Base-by-base conservation (phyloP, 192 early-diverging fungal species). In the Powellomyces hirtus region DNA sequence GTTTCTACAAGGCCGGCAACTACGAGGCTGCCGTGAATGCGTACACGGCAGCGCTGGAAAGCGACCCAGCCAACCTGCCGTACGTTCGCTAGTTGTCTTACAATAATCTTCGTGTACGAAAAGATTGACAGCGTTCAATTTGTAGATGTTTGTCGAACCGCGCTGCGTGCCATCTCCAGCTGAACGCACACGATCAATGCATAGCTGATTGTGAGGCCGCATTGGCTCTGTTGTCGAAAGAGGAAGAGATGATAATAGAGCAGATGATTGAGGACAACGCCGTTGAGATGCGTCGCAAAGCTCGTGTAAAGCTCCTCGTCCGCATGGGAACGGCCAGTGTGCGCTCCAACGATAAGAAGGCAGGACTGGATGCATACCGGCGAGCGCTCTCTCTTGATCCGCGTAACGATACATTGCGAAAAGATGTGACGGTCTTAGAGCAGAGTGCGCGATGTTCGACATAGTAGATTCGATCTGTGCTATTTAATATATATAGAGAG, bases 1-100 rank as follows among this genome's bases (percentile, higher is more conserved):
- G 69, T 37, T 89, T 88, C 34, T 91, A 91, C 78, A 84, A 84
- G 42, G 62, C 76, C 1, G 82, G 84, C 44, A 80, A 85, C 51
- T 80, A 79, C 45, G 77, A 80, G 7, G 80, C 83, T 49, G 89
- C 90, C n/a, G 81, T 89, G 35, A 89, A 90, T 29, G 81, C 85
- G 49, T 92, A 89, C 59, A 87, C 86, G 16, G 77, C 86, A 8
- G 87, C 89, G 8, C 62, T 94, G 53, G 82, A 76, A 0, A 70
- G 90, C 20, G 89, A 91, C 55, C 75, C 83, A 10, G 68, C 75
- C 38, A 88, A 88, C 63, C 61, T 79, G 20, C 79, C 81, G 35
- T 89, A 85, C 44, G 79, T n/a, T n/a, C n/a, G n/a, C n/a, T n/a
- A n/a, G n/a, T n/a, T n/a, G n/a, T n/a, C n/a, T n/a, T 60, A 29